Percentiles rank a stretch among this genome's conserved stretches.
Conservation (phyloP, 371 early-diverging fungal species). For the Mucor ambiguus region DNA sequence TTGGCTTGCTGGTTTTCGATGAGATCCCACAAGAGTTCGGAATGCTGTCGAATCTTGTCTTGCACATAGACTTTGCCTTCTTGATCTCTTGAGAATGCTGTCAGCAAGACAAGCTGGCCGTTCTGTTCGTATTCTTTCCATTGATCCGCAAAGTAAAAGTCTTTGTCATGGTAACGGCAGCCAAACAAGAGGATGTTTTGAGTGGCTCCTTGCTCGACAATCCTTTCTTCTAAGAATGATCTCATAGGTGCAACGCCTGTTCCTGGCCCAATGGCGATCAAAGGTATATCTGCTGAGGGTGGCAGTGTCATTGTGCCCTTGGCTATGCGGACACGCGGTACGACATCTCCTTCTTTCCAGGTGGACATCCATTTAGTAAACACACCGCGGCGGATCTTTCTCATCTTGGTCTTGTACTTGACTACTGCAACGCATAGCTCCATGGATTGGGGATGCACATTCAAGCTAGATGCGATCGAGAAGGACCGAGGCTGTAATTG, state of each 20-base stretch:
- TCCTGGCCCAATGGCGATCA: conserved; percentile 82
- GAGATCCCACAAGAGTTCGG: conserved; percentile 62
- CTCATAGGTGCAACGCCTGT: conserved; percentile 93
- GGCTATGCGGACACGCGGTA: conserved; percentile 59
- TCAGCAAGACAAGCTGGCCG: conserved; percentile 55
- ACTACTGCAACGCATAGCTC: conserved; percentile 88
- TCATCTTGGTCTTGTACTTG: conserved; percentile 77
- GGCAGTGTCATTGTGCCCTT: conserved; percentile 80
- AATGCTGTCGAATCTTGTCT: conserved; percentile 70
- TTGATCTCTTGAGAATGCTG: conserved; percentile 81
- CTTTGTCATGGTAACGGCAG: conserved; percentile 69
- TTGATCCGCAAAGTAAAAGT: conserved; percentile 74
- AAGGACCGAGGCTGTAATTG: conserved; percentile 78
- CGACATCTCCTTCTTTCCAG: conserved; percentile 45
- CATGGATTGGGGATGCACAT: conserved; percentile 54
- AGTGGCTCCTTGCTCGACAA: conserved; percentile 40
- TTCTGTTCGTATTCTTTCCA: conserved; percentile 55
- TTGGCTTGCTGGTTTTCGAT: conserved; percentile 61
- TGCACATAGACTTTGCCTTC: conserved; percentile 74
- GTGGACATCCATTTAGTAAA: conserved; percentile 80
- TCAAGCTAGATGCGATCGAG: conserved; percentile 74
- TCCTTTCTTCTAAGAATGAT: conserved; percentile 74
- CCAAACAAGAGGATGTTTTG: conserved; percentile 84
- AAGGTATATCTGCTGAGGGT: conserved; percentile 50
- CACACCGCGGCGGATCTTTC: conserved; percentile 74